These are phyloP conservation scores for Caryopteris hybrid DNA, from an alignment of 305 asterid species.

Conservation along the genomic window DNA sequence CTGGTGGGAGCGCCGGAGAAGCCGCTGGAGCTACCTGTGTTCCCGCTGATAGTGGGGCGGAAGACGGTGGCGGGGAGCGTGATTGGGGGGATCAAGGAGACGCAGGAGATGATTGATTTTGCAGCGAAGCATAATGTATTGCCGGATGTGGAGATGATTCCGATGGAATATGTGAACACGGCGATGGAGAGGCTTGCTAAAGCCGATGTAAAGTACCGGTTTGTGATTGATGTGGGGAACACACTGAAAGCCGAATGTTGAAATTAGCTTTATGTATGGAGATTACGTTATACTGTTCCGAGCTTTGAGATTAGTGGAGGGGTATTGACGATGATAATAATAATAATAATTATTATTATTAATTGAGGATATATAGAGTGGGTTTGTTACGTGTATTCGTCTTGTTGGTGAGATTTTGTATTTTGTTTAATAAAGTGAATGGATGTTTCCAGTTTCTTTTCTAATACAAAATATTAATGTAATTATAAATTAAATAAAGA, in stretches of 20 bases:
- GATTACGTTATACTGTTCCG: too few relatives aligned
- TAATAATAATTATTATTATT: too few relatives aligned
- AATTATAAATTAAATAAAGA: too few relatives aligned
- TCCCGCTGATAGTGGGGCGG: conserved; percentile 1
- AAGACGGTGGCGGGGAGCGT: conserved; percentile 12
- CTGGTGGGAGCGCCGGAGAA: conserved; percentile 16
- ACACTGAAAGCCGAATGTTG: conserved; percentile 3
- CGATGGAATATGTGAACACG: conserved; percentile 12
- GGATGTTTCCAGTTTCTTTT: too few relatives aligned
- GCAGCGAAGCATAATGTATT: neutral
- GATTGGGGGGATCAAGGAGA: conserved; percentile 20
- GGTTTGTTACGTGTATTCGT: too few relatives aligned
- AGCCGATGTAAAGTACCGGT: conserved; percentile 21
- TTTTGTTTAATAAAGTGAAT: too few relatives aligned
- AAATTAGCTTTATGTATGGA: too few relatives aligned
- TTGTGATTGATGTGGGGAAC: conserved; percentile 18
- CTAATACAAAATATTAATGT: too few relatives aligned
- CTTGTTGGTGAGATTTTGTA: too few relatives aligned
- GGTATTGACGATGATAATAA: too few relatives aligned
- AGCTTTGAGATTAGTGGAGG: too few relatives aligned
- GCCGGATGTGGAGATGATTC: neutral
- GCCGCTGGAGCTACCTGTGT: conserved; percentile 19
- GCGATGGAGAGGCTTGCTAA: conserved; percentile 19
- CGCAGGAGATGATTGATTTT: neutral
- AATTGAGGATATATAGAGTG: too few relatives aligned